Base-by-base conservation (phyloP, 345 rosid genomes). In the Heritiera fomes region DNA sequence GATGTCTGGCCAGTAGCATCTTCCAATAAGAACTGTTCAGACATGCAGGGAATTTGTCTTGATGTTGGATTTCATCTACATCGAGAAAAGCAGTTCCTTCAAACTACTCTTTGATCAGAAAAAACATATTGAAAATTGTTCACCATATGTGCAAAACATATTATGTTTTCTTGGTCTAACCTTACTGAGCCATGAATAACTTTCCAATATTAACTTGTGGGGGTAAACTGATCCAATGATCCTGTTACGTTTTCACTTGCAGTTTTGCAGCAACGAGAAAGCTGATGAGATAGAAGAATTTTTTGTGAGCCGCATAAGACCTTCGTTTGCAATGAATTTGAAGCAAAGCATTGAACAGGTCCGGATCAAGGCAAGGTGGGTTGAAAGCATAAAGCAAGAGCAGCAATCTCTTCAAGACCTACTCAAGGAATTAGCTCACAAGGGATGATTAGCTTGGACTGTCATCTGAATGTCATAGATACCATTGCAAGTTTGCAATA, bases 281-380 rank as follows among this genome's bases (percentile, higher is more conserved):
- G 90, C 87, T 7, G 90, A 87, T 71, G 87, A 83, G 62, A 72
- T 80, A 20, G 86, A 83, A 72, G 87, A 72, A 52, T 84, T 87
- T 71, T 86, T 87, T 5, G 62, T 50, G 0, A 75, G 64, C 38
- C 77, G 65, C 0, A 23, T 8, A 61, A 76, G 34, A 50, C 74
- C 81, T 17, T 66, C 81, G 55, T 78, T 87, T 13, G 84, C 82
- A 43, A 86, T 45, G 85, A 83, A 75, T 71, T 73, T 84, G 84
- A 83, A 85, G 86, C 86, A 34, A 34, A 34, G 86, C 80, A 82
- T 84, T 59, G 86, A 87, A 83, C 76, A 68, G 52, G 82, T 84
- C 18, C 83, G 87, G 69, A 74, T 86, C 83, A 86, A 85, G 65
- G 91, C 87, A 40, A 82, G 89, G 70, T 85, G 87, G 87, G 82